phyloP scores from a whole-genome alignment of 345 rosid genomes.

The Salix koriyanagi region DNA sequence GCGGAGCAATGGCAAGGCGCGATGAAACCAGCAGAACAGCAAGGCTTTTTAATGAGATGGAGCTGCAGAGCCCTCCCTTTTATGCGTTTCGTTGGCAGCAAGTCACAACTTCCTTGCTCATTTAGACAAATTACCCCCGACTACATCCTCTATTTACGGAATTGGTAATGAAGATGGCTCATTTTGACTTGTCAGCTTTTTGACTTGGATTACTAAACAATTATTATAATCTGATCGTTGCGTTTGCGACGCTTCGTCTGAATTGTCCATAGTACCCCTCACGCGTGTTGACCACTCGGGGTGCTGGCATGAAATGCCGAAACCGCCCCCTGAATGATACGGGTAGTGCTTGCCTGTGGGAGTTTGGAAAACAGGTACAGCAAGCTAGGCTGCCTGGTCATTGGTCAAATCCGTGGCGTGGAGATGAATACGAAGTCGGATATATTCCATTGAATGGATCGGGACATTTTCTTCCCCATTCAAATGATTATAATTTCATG shows the following conservation, averaged over 20 bases:
- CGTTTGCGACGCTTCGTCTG: background rate
- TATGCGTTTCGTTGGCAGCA: background rate
- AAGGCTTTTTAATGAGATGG: background rate
- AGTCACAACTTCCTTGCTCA: too few relatives aligned
- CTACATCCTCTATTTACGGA: background rate
- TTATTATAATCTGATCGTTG: too few relatives aligned
- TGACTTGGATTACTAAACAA: too few relatives aligned
- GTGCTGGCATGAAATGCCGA: background rate
- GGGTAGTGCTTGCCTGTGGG: background rate
- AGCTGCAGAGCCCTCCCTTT: background rate
- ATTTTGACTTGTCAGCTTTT: too few relatives aligned
- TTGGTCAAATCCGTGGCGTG: background rate
- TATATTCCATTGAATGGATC: too few relatives aligned
- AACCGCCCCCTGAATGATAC: background rate
- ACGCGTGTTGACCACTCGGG: background rate
- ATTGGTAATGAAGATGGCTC: background rate
- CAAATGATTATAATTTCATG: too few relatives aligned
- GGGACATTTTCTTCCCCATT: too few relatives aligned
- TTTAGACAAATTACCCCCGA: background rate
- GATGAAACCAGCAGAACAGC: background rate
- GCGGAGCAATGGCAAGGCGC: background rate
- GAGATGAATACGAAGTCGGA: background rate
- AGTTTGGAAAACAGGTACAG: background rate
- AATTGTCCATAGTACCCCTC: background rate
- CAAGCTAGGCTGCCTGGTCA: background rate